A percentile compares a stretch with the other conserved stretches of the same genome.
Evolutionary conservation across 495 filamentous ascomycete species (phyloP).

Genomic region (Cairneyella variabilis): DNA sequence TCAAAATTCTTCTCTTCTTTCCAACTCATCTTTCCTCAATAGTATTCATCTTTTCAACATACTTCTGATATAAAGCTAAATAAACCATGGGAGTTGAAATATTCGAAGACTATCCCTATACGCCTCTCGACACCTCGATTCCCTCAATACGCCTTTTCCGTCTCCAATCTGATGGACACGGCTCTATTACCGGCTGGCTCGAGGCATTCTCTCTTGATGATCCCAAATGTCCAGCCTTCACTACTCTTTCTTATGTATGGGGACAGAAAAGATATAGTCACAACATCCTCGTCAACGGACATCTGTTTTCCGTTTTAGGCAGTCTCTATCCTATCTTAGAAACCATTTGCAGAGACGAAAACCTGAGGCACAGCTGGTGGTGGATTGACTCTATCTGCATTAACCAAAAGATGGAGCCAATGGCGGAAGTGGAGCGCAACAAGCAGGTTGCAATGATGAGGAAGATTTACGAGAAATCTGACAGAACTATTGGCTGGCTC

Average conservation of each 20-base stretch:
- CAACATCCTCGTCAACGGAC: slow-evolving; percentile 12
- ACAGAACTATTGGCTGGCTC: slow-evolving; percentile 6
- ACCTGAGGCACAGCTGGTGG: slow-evolving; percentile 8
- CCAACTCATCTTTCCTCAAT: neutral
- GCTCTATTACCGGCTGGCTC: slow-evolving; percentile 10
- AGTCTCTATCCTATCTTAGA: slow-evolving; percentile 15
- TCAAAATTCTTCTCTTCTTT: neutral
- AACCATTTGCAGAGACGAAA: slow-evolving; percentile 6
- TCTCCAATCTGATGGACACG: neutral
- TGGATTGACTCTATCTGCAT: slow-evolving; percentile 8
- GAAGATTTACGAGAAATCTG: slow-evolving; percentile 6
- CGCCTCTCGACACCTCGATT: slow-evolving; percentile 1
- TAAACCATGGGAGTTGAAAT: neutral
- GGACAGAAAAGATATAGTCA: neutral
- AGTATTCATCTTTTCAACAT: neutral
- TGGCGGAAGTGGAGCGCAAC: slow-evolving; percentile 1
- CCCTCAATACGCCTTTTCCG: slow-evolving; percentile 6
- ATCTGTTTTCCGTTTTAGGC: slow-evolving; percentile 15
- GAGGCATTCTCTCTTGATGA: slow-evolving; percentile 13
- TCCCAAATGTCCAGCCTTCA: slow-evolving; percentile 11
- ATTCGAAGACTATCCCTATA: slow-evolving; percentile 1
- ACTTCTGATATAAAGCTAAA: neutral
- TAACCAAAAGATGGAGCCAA: neutral
- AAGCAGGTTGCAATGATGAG: slow-evolving; percentile 2
- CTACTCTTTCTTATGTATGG: slow-evolving; percentile 22